Percentiles rank a stretch among this genome's conserved stretches.
These are phyloP conservation scores for Elongisporangium prolatum DNA, from an alignment of 352 stramenopile genomes.

Conservation along the genomic window DNA sequence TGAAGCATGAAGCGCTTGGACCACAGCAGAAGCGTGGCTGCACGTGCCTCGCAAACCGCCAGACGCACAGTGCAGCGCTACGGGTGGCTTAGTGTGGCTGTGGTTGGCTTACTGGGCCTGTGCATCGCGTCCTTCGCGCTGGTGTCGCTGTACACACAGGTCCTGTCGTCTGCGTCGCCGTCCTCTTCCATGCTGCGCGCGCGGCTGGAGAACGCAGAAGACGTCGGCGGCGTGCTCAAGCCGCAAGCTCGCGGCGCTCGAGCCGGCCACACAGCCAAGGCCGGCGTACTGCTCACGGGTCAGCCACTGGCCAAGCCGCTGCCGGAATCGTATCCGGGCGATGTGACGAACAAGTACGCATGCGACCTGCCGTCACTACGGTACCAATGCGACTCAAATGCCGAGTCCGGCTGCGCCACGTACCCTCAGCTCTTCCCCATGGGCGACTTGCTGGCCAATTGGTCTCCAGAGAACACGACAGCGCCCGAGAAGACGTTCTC, in stretches of 20 bases:
- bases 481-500: conserved; percentile 34
- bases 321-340: conserved; percentile 38
- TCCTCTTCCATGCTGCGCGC: background rate
- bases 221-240: background rate
- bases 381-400: conserved; percentile 50
- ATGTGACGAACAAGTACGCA: conserved; percentile 28
- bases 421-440: conserved; percentile 74
- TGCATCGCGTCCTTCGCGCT: background rate
- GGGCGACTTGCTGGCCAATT: conserved; percentile 73
- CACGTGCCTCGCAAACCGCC: background rate
- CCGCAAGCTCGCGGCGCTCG: background rate
- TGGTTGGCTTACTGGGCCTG: background rate
- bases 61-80: background rate
- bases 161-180: background rate
- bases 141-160: background rate
- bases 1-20: background rate
- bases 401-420: conserved; percentile 26
- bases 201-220: background rate
- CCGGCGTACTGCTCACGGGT: conserved; percentile 25
- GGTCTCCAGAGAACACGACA: conserved; percentile 56
- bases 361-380: conserved; percentile 55
- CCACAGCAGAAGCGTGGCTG: background rate
- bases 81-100: background rate
- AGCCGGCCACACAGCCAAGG: background rate
- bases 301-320: conserved; percentile 21